phyloP scores from a whole-genome alignment of 768 basidiomycete species.

The Trametes gibbosa region DNA sequence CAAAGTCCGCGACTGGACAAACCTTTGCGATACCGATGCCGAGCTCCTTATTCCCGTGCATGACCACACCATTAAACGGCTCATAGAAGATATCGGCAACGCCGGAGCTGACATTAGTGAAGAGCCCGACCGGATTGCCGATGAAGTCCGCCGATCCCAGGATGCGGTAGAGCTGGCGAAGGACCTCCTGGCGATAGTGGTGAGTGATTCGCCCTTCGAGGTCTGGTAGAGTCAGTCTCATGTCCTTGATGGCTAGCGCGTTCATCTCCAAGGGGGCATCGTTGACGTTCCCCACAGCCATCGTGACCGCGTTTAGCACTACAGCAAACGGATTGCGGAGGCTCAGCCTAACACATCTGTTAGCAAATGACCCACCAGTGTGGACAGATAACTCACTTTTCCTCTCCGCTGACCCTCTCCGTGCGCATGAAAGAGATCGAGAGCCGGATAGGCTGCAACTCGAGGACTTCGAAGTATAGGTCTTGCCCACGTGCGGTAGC shows the following conservation, averaged over 20 bases:
- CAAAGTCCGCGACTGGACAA: background rate
- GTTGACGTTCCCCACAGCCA: slow-evolving; percentile 96
- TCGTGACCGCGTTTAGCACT: slow-evolving; percentile 90
- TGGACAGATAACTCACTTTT: slow-evolving; percentile 59
- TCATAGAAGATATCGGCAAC: slow-evolving; percentile 99
- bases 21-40: slow-evolving; percentile 95
- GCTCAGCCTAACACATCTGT: slow-evolving; percentile 47
- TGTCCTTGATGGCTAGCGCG: slow-evolving; percentile 90
- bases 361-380: background rate
- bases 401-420: slow-evolving; percentile 87
- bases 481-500: slow-evolving; percentile 67
- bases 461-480: slow-evolving; percentile 93
- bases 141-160: slow-evolving; percentile 98
- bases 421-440: slow-evolving; percentile 97
- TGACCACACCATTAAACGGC: slow-evolving; percentile 93
- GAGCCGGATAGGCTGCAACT: slow-evolving; percentile 90
- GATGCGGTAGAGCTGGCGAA: slow-evolving; percentile 93
- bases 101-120: slow-evolving; percentile 97
- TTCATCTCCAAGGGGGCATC: slow-evolving; percentile 94
- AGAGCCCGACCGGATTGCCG: slow-evolving; percentile 93
- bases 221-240: slow-evolving; percentile 82
- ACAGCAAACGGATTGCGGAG: slow-evolving; percentile 90
- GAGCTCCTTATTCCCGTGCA: slow-evolving; percentile 93
- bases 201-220: slow-evolving; percentile 81
- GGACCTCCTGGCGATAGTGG: slow-evolving; percentile 91